These are phyloP conservation scores for Ogataea trehaloabstinens DNA, from an alignment of 805 yeast species.

Conservation along the genomic window DNA sequence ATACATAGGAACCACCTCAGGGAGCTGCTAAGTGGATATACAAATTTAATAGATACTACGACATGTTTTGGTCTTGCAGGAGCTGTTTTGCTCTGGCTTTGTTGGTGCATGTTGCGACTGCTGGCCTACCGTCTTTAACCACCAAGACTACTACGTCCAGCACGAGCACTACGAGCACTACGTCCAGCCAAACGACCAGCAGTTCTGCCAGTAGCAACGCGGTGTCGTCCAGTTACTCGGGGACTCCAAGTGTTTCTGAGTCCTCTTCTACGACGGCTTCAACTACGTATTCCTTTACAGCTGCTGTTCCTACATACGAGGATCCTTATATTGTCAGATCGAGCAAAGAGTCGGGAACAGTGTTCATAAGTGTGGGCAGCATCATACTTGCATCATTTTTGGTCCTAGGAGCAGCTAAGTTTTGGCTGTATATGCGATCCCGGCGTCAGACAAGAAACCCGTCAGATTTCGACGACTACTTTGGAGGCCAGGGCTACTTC, in stretches of 20 bases:
- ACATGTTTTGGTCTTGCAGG: too few species aligned
- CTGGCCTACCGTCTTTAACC: not conserved
- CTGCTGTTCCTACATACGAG: constrained; percentile 17
- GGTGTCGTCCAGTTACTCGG: constrained; percentile 1
- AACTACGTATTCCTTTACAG: constrained; percentile 18
- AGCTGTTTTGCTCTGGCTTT: too few species aligned
- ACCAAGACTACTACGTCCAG: not conserved
- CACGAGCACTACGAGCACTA: not conserved
- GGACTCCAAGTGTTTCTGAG: not conserved
- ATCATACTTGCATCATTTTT: constrained; percentile 27
- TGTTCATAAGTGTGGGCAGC: constrained; percentile 43
- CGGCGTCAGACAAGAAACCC: constrained; percentile 19
- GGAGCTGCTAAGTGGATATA: too few species aligned
- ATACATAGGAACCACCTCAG: too few species aligned
- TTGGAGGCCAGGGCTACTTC: constrained; percentile 9
- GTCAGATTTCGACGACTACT: constrained; percentile 16
- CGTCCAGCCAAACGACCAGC: not conserved
- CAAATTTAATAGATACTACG: too few species aligned
- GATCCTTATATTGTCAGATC: constrained; percentile 34
- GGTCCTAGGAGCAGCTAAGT: constrained; percentile 20
- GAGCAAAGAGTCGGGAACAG: constrained; percentile 34
- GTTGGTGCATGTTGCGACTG: too few species aligned
- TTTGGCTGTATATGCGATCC: constrained; percentile 26
- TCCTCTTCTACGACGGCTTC: constrained; percentile 4
- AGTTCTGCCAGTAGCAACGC: not conserved